Percentiles rank a stretch among this genome's conserved stretches.
Evolutionary conservation across 768 basidiomycete species (phyloP).

Genomic region (Psilocybe subaeruginosa): DNA sequence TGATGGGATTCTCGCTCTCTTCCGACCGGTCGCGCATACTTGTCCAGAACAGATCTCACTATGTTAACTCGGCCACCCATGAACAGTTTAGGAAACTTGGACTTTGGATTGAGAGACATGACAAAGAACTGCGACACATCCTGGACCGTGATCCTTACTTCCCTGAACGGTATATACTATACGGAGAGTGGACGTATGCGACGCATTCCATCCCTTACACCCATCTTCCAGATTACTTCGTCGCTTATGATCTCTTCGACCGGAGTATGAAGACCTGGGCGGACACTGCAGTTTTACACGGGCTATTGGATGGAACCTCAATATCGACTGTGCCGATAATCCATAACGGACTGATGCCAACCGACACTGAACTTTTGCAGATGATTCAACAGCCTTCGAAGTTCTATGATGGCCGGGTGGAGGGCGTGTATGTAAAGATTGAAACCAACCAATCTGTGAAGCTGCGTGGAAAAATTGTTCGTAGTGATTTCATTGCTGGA

Average conservation of each 20-base stretch:
- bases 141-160: constrained; percentile 54
- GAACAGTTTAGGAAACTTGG: constrained; percentile 65
- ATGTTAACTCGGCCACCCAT: constrained; percentile 55
- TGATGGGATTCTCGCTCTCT: constrained; percentile 65
- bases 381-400: constrained; percentile 50
- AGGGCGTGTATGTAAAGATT: constrained; percentile 62
- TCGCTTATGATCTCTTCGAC: constrained; percentile 66
- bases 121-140: constrained; percentile 41
- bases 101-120: constrained; percentile 54
- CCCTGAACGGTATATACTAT: constrained; percentile 59
- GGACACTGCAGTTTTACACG: constrained; percentile 35
- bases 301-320: constrained; percentile 37
- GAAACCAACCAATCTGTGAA: constrained; percentile 44
- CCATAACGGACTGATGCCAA: constrained; percentile 43
- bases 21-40: constrained; percentile 45
- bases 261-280: constrained; percentile 44
- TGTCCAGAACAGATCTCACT: constrained; percentile 68
- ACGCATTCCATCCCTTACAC: constrained; percentile 65
- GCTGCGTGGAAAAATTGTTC: constrained; percentile 56
- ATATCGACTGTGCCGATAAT: constrained; percentile 48
- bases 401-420: constrained; percentile 46
- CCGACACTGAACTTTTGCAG: constrained; percentile 37
- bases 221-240: constrained; percentile 54
- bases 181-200: constrained; percentile 66
- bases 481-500: constrained; percentile 63